These are phyloP conservation scores for Lachnum nothofagi DNA, from an alignment of 2,329 filamentous ascomycete species.

Conservation along the genomic window DNA sequence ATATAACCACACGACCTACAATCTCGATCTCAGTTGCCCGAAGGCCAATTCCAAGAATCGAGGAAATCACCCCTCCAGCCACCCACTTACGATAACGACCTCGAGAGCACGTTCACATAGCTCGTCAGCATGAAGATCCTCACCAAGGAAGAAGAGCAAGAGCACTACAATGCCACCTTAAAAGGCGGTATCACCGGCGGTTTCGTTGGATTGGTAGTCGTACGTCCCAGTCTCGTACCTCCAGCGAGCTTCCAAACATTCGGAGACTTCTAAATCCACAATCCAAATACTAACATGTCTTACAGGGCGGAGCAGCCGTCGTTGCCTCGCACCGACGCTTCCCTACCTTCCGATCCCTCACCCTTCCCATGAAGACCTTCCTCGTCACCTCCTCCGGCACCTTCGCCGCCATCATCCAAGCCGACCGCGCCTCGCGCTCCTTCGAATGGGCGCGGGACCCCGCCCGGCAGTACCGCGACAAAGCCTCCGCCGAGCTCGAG, in stretches of 20 bases:
- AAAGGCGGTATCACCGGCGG: slow-evolving; percentile 75
- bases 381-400: slow-evolving; percentile 77
- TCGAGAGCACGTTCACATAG: neutral
- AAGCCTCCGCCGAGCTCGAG: slow-evolving; percentile 19
- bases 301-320: slow-evolving; percentile 50
- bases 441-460: slow-evolving; percentile 56
- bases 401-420: slow-evolving; percentile 81
- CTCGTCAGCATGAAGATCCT: slow-evolving; percentile 75
- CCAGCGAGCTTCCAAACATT: neutral
- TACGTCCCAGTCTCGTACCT: slow-evolving; percentile 42
- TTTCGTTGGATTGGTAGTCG: slow-evolving; percentile 59
- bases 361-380: slow-evolving; percentile 86
- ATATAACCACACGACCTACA: too few species aligned
- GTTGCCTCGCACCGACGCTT: slow-evolving; percentile 62
- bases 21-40: too few species aligned
- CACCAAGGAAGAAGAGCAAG: slow-evolving; percentile 85
- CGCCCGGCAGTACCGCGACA: slow-evolving; percentile 34
- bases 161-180: slow-evolving; percentile 76
- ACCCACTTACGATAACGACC: neutral
- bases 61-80: neutral
- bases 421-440: slow-evolving; percentile 66
- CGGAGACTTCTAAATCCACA: neutral
- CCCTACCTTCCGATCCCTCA: slow-evolving; percentile 72
- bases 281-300: slow-evolving; percentile 3
- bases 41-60: neutral